These are phyloP conservation scores for Meira miltonrushii DNA, from an alignment of 1,284 basidiomycete genomes.

Conservation along the genomic window DNA sequence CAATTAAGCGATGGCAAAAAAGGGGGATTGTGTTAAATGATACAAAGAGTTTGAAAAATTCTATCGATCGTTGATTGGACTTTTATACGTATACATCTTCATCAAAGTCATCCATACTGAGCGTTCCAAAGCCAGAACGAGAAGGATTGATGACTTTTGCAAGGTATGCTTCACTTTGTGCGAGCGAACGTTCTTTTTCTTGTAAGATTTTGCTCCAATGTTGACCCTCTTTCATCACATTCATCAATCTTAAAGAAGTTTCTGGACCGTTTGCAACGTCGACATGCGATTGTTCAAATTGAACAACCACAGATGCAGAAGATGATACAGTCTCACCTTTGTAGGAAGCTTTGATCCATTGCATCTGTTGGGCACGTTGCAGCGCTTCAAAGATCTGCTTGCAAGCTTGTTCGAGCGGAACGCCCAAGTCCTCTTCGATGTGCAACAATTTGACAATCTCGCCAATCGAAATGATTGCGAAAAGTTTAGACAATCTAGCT, in stretches of 20 bases:
- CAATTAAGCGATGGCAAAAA: not conserved
- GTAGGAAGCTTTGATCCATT: not conserved
- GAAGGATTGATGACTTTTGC: constrained; percentile 12
- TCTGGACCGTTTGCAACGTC: constrained; percentile 6
- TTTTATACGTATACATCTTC: not conserved
- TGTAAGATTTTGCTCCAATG: constrained; percentile 24
- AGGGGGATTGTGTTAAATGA: not conserved
- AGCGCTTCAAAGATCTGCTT: not conserved
- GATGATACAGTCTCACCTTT: not conserved
- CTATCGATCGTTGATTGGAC: not conserved
- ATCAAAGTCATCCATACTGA: constrained; percentile 1
- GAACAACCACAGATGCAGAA: not conserved
- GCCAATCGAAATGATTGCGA: not conserved
- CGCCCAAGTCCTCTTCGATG: not conserved
- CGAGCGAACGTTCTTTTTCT: constrained; percentile 23
- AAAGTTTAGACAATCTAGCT: not conserved
- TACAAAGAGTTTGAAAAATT: not conserved
- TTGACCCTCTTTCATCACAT: constrained; percentile 24
- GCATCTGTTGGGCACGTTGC: not conserved
- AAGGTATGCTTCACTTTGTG: constrained; percentile 21
- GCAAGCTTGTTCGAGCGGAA: not conserved
- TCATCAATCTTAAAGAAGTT: constrained; percentile 18
- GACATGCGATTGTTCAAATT: not conserved
- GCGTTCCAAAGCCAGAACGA: not conserved
- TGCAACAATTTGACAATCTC: not conserved